phyloP scores from a whole-genome alignment of 805 yeast genomes.

The Candida ovalis region DNA sequence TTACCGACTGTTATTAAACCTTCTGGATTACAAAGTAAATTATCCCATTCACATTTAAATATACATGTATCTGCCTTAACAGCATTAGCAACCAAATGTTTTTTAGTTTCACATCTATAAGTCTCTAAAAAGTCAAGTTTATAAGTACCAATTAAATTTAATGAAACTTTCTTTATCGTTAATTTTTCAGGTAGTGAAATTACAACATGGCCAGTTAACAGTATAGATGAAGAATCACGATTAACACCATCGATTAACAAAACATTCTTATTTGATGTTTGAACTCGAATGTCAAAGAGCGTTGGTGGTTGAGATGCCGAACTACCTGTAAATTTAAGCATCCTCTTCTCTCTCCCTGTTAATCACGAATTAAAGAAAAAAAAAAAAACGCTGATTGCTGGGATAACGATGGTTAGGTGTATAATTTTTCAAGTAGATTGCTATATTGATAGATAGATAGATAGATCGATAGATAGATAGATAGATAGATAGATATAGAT shows the following conservation, averaged over 20 bases:
- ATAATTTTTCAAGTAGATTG: too few species aligned
- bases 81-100: slow-evolving; percentile 28
- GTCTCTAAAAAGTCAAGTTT: slow-evolving; percentile 38
- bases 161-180: slow-evolving; percentile 36
- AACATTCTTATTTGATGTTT: slow-evolving; percentile 38
- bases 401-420: too few species aligned
- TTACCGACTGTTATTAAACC: slow-evolving; percentile 39
- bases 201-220: slow-evolving; percentile 45
- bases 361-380: too few species aligned
- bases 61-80: slow-evolving; percentile 38
- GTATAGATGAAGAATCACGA: slow-evolving; percentile 40
- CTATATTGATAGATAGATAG: too few species aligned
- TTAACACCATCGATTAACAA: slow-evolving; percentile 42
- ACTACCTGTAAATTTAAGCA: slow-evolving; percentile 34
- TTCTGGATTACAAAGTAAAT: slow-evolving; percentile 36
- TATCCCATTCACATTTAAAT: slow-evolving; percentile 45
- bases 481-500: too few species aligned
- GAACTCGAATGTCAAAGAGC: slow-evolving; percentile 28
- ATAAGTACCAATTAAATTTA: slow-evolving; percentile 41
- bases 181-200: slow-evolving; percentile 41
- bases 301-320: slow-evolving; percentile 23
- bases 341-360: too few species aligned
- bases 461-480: too few species aligned
- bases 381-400: too few species aligned
- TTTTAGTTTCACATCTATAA: slow-evolving; percentile 24